Evolutionary conservation across 2,329 filamentous ascomycete species (phyloP).

Genomic region (Ophiostoma fasciatum): DNA sequence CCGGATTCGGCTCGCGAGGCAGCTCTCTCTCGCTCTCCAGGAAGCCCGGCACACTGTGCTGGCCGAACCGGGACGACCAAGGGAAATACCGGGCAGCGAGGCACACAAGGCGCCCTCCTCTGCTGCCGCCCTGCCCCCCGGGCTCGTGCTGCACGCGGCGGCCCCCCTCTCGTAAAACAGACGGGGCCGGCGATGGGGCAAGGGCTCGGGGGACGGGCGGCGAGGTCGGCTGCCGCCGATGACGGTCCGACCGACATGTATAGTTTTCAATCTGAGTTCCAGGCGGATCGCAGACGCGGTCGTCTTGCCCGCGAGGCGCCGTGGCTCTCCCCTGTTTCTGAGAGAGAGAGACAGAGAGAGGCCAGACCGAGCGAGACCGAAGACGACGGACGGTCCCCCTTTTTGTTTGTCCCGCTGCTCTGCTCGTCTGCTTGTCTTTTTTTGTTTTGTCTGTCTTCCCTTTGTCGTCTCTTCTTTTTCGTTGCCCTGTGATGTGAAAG

Average conservation of each 20-base stretch:
- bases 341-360: not conserved
- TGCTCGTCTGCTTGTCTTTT: not conserved
- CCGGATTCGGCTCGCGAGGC: not conserved
- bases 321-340: slow-evolving; percentile 8
- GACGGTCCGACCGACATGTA: slow-evolving; percentile 13
- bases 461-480: not conserved
- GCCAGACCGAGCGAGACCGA: not conserved
- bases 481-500: slow-evolving; percentile 8
- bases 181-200: not conserved
- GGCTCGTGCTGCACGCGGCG: not conserved
- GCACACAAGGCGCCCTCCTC: not conserved
- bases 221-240: slow-evolving; percentile 8
- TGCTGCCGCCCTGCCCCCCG: not conserved
- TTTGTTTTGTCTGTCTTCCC: not conserved
- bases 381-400: too few relatives aligned
- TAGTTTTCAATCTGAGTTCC: slow-evolving; percentile 28
- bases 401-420: not conserved
- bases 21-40: too few relatives aligned
- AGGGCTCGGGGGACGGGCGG: not conserved
- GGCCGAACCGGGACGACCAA: too few relatives aligned
- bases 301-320: too few relatives aligned
- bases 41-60: too few relatives aligned
- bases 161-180: not conserved
- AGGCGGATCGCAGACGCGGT: slow-evolving; percentile 10
- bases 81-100: too few relatives aligned